Conservation (phyloP, 2,329 filamentous ascomycete species). For the Diaporthe destruens region DNA sequence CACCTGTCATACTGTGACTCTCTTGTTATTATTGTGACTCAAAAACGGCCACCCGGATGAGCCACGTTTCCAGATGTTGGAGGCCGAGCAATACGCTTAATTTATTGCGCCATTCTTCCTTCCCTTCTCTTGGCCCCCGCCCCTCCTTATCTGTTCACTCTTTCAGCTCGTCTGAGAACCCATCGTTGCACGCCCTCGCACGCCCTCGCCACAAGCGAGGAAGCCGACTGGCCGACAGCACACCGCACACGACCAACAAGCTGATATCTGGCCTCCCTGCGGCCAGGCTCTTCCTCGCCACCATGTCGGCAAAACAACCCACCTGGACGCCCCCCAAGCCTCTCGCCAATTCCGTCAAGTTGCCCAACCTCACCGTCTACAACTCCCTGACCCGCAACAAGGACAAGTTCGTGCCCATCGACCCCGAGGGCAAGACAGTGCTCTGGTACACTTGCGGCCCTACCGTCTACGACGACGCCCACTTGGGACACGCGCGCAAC, state of each 20-base stretch:
- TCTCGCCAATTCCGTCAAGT: constrained; percentile 22
- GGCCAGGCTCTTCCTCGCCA: constrained; percentile 27
- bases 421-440: constrained; percentile 71
- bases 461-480: constrained; percentile 85
- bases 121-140: constrained; percentile 7
- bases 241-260: background rate
- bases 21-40: constrained; percentile 24
- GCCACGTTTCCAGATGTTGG: constrained; percentile 32
- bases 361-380: constrained; percentile 38
- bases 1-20: constrained; percentile 26
- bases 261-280: background rate
- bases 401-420: constrained; percentile 53
- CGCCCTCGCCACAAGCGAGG: constrained; percentile 1
- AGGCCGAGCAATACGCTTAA: constrained; percentile 35
- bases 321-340: constrained; percentile 40
- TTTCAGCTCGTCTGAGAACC: background rate
- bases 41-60: constrained; percentile 33
- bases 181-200: constrained; percentile 1
- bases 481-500: constrained; percentile 84
- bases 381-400: constrained; percentile 41
- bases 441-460: constrained; percentile 93
- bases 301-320: constrained; percentile 39
- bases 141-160: constrained; percentile 11
- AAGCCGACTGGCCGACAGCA: background rate
- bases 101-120: constrained; percentile 30